Base-by-base conservation (phyloP, 805 yeast species). In the Phaffomyces antillensis region DNA sequence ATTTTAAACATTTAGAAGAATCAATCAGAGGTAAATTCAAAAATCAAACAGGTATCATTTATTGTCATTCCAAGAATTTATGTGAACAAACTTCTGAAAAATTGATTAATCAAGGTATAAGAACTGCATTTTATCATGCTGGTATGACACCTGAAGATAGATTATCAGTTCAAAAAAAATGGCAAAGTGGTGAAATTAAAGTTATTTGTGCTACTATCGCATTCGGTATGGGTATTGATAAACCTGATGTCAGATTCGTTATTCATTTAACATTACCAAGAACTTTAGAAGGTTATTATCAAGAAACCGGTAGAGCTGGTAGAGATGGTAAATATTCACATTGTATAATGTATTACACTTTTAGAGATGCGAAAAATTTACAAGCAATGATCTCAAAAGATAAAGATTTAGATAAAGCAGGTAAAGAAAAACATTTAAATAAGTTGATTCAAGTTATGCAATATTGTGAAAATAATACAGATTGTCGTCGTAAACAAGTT, bases 191-290 rank as follows among this genome's bases (percentile, higher is more conserved):
- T 44, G 61, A 64, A 18, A 66, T 83, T 20, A 83, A 82, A 58
- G 83, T 90, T 1, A 89, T 93, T 13, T 91, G 97, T 67, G 99
- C 99, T 0, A 93, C 99, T 0, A 85, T 93, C 56, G 99, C 99
- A 0, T 93, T 93, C 72, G 99, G 99, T 25, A 93, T 93, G 99
- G 99, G 99, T 40, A 91, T 93, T 45, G 99, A 93, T 65, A 93
- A 93, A 62, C 86, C 96, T 0, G 95, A 93, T 64, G 99, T 93
- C 12, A 70, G 99, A 39, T 90, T 75, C 67, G 98, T 93, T 4
- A 79, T 87, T 36, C 99, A 93, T 65, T 72, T 83, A 51, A 86
- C 93, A 7, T 66, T 93, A 24, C 97, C 99, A 0, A 70, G 96
- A 55, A 86, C 88, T 43, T 69, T 93, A 51, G 99, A 93, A 65